These are phyloP conservation scores for Physcomitrium patens DNA, from an alignment of 225 moss, liverwort and hornwort genomes.

Conservation along the genomic window DNA sequence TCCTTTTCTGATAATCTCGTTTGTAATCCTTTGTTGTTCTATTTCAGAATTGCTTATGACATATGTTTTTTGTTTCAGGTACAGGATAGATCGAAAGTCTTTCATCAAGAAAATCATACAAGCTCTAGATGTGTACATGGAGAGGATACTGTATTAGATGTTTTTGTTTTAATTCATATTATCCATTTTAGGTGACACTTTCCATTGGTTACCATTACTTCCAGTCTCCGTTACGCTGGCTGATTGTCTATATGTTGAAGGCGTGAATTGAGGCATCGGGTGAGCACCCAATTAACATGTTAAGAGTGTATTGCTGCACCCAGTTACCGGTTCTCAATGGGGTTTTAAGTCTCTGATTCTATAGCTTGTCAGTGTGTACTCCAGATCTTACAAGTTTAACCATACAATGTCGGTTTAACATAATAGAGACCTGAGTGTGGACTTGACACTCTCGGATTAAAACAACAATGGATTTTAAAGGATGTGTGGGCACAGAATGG, in stretches of 20 bases:
- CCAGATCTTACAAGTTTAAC: no score
- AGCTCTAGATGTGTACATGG: constrained; percentile 79
- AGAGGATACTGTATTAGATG: constrained; percentile 69
- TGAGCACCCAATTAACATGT: background rate
- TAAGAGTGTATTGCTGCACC: constrained; percentile 9
- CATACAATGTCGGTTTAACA: no score
- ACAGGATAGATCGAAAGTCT: constrained; percentile 84
- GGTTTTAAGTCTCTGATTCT: constrained; percentile 4
- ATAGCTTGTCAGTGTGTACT: no score
- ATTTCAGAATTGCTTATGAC: constrained; percentile 23
- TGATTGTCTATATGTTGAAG: background rate
- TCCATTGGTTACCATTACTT: background rate
- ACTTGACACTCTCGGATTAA: no score
- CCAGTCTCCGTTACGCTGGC: background rate
- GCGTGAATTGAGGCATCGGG: background rate
- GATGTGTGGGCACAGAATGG: no score
- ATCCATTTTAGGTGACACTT: background rate
- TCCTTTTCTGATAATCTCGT: background rate
- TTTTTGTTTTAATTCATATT: constrained; percentile 1
- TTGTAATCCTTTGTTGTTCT: constrained; percentile 17
- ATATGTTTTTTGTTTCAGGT: constrained; percentile 51
- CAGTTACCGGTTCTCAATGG: constrained; percentile 5
- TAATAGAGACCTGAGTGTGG: no score
- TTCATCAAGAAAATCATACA: constrained; percentile 66
- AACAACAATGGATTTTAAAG: no score